Evolutionary conservation across 352 stramenopile species (phyloP), one percentile per base, ranked within the genome.

Genomic region (Phytophthora colocasiae): DNA sequence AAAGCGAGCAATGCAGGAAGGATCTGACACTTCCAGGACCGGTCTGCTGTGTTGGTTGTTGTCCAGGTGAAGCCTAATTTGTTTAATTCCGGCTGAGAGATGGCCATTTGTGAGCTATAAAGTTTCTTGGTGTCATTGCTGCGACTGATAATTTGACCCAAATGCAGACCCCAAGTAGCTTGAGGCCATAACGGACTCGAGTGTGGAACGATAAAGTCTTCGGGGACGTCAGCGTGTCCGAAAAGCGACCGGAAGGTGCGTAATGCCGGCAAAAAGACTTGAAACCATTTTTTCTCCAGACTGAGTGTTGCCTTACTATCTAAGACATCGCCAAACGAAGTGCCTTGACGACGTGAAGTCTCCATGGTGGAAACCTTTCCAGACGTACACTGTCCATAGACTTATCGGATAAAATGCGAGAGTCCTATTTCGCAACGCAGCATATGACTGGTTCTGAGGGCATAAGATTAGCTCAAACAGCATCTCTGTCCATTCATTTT

Each of bases 211-310:
- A 68, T 45, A 27, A 75, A 75, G 8, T 64, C 50, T 14, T 75
- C 62, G 10, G 66, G 67, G 1, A 75, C 51, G 7, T 67, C 50
- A 7, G 55, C 34, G 19, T 71, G 48, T 2, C 61, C 61, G 10
- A 62, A 68, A 10, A 49, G 50, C 39, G 57, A 49, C 61, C 71
- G 67, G 39, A 75, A 75, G 15, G 45, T 53, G 12, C 62, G 67
- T 39, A 75, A 46, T 0, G 67, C 67, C 22, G 61, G 61, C 59
- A 73, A 62, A 39, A 73, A 73, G 3, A 73, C 66, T 4, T 14
- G 22, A 34, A 46, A 36, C 62, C 61, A 75, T 58, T 71, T 71
- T 4, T 67, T 46, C 6, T 71, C 43, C 5, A 47, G 54, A 15
- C 22, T 31, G 31, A 29, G 47, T 26, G 4, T 45, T n/a, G 4